Evolutionary conservation across 2,329 filamentous ascomycete species (phyloP).

Genomic region (Pseudonectria foliicola): DNA sequence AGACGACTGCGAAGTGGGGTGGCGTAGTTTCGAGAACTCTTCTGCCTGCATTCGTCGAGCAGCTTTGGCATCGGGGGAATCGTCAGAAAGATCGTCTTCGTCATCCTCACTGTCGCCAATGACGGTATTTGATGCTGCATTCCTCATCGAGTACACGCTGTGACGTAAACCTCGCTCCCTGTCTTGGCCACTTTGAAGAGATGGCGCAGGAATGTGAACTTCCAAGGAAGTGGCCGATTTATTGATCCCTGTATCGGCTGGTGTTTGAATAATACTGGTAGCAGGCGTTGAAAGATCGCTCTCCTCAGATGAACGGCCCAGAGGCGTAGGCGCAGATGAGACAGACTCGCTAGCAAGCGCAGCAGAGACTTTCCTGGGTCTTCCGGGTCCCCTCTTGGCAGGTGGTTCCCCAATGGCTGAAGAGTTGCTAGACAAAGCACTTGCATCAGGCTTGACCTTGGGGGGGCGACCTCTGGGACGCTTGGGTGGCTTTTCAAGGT

Average conservation of each 20-base stretch:
- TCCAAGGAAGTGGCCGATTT: conserved; percentile 21
- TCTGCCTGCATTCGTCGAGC: conserved; percentile 30
- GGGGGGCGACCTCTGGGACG: conserved; percentile 20
- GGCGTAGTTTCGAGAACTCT: conserved; percentile 19
- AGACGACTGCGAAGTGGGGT: conserved; percentile 2
- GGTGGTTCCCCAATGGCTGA: background rate
- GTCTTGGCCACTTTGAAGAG: conserved; percentile 10
- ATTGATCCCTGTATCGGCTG: conserved; percentile 17
- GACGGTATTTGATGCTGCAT: conserved; percentile 36
- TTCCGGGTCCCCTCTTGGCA: conserved; percentile 9
- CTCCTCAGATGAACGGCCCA: conserved; percentile 21
- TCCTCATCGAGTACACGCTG: conserved; percentile 43
- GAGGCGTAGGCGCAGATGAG: conserved; percentile 26
- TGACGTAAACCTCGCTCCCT: conserved; percentile 24
- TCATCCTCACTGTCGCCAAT: conserved; percentile 36
- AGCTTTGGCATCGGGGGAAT: conserved; percentile 21
- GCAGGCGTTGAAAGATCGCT: conserved; percentile 29
- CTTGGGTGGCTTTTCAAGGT: conserved; percentile 3
- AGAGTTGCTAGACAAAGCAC: conserved; percentile 2
- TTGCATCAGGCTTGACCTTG: conserved; percentile 6
- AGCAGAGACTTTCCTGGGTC: conserved; percentile 11
- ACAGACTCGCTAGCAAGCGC: conserved; percentile 20
- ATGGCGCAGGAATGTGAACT: conserved; percentile 21
- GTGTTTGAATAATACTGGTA: conserved; percentile 31
- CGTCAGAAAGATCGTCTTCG: conserved; percentile 21